These are phyloP conservation scores for Solanum piurae DNA, from an alignment of 257 asterid species.

Conservation along the genomic window DNA sequence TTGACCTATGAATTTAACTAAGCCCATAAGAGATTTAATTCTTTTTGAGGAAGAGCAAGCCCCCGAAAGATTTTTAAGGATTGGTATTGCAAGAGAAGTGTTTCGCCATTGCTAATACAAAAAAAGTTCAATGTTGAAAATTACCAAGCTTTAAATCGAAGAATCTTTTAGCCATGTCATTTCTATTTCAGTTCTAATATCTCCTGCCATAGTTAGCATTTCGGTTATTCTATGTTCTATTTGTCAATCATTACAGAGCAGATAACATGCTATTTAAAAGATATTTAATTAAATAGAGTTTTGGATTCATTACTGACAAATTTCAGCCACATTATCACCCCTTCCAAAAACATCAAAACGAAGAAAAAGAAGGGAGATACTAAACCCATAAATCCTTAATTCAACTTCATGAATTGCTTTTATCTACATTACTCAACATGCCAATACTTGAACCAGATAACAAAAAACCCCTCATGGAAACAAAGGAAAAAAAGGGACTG, in stretches of 20 bases:
- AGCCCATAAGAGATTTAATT: background rate
- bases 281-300: background rate
- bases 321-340: background rate
- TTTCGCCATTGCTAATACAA: background rate
- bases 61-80: background rate
- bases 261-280: background rate
- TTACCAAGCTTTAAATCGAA: background rate
- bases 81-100: background rate
- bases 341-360: background rate
- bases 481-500: background rate
- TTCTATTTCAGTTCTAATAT: background rate
- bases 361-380: background rate
- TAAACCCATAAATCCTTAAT: background rate
- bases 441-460: background rate
- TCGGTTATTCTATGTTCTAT: background rate
- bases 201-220: background rate
- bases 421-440: background rate
- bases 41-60: background rate
- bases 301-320: background rate
- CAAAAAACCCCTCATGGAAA: background rate
- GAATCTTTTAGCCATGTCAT: background rate
- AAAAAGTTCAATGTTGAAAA: background rate
- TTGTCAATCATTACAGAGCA: background rate
- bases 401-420: background rate
- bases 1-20: background rate